phyloP scores from a whole-genome alignment of 2,329 filamentous ascomycete species.

The Teratosphaeriaceae sp. region DNA sequence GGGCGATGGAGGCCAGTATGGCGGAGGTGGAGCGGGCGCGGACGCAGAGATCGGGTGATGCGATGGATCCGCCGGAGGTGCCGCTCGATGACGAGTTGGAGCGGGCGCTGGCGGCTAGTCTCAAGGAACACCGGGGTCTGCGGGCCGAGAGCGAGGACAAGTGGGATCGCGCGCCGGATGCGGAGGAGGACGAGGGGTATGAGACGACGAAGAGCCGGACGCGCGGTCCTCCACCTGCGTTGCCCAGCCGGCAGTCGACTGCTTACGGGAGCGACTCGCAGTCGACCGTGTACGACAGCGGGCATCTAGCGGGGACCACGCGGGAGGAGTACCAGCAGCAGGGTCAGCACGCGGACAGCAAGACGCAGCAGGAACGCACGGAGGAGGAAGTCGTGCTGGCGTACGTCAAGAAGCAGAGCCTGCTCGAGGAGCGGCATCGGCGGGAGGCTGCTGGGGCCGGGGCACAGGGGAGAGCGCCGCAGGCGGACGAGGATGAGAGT shows the following conservation, averaged over 20 bases:
- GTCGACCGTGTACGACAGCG: constrained; percentile 19
- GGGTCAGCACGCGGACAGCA: constrained; percentile 7
- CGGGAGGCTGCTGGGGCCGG: not conserved
- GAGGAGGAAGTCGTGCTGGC: constrained; percentile 71
- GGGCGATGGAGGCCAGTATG: constrained; percentile 67
- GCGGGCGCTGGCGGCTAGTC: constrained; percentile 37
- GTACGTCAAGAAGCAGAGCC: constrained; percentile 70
- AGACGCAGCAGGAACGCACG: constrained; percentile 33
- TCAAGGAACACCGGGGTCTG: constrained; percentile 34
- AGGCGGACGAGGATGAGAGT: not conserved
- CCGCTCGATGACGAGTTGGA: constrained; percentile 35
- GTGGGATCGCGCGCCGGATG: constrained; percentile 15
- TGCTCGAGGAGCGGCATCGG: constrained; percentile 52
- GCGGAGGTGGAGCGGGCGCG: constrained; percentile 44
- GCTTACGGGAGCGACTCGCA: constrained; percentile 2
- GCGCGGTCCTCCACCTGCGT: no score
- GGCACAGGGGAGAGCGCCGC: not conserved
- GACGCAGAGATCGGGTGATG: constrained; percentile 34
- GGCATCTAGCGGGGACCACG: constrained; percentile 24
- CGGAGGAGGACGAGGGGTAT: constrained; percentile 20
- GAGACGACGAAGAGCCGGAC: constrained; percentile 8
- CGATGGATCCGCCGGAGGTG: no score
- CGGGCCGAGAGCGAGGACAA: constrained; percentile 12
- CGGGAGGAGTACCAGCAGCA: constrained; percentile 15
- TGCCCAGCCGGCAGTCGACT: no score